Conservation (phyloP, 176 grass and related monocot genomes). For the Musa acuminata region DNA sequence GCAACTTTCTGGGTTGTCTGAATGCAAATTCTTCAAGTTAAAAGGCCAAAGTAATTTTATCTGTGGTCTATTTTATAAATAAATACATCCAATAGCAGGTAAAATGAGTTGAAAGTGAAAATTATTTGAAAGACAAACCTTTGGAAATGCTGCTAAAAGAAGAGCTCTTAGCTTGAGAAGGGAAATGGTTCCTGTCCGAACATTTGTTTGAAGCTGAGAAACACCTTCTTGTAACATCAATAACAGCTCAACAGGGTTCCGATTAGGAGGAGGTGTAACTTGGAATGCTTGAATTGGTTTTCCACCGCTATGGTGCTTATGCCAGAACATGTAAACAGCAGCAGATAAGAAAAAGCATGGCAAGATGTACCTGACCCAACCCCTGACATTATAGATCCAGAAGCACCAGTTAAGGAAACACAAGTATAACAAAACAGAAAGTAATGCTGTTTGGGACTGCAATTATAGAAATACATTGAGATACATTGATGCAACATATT, state of each 20-base stretch:
- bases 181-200: conserved; percentile 64
- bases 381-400: conserved; percentile 16
- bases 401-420: neutral
- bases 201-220: conserved; percentile 60
- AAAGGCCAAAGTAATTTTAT: neutral
- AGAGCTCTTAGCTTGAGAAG: conserved; percentile 81
- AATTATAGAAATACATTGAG: neutral
- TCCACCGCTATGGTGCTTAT: conserved; percentile 36
- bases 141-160: conserved; percentile 70
- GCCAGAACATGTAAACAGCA: conserved; percentile 60
- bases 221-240: conserved; percentile 66
- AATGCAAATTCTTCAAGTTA: neutral
- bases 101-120: neutral
- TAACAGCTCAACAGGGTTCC: conserved; percentile 62
- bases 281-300: conserved; percentile 54
- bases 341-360: conserved; percentile 45
- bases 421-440: neutral
- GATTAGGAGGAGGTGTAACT: conserved; percentile 35
- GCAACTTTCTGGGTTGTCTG: conserved; percentile 73
- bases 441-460: neutral
- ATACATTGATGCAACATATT: neutral
- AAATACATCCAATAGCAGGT: neutral
- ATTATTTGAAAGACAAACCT: conserved; percentile 26
- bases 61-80: neutral
- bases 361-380: conserved; percentile 59